These are phyloP conservation scores for Hirschfeldia incana DNA, from an alignment of 345 rosid genomes.

Conservation along the genomic window DNA sequence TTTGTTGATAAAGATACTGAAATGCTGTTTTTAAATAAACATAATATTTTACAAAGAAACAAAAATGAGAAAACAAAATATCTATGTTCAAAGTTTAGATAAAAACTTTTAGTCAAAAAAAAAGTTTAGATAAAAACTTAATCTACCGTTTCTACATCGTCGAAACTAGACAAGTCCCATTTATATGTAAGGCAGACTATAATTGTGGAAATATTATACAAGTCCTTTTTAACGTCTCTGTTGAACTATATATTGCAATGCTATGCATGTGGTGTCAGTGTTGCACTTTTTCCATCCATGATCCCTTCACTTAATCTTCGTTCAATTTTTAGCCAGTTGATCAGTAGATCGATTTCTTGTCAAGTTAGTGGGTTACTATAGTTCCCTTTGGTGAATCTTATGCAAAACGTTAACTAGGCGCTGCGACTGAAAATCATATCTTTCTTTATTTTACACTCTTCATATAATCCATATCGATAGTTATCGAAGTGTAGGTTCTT, in stretches of 20 bases:
- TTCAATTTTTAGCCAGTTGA: neutral
- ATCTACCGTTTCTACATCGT: neutral
- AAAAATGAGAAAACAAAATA: neutral
- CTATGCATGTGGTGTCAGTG: neutral
- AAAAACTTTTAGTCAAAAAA: neutral
- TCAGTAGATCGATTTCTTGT: neutral
- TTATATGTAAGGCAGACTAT: neutral
- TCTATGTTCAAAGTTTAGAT: neutral
- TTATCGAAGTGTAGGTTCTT: neutral
- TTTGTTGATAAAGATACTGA: neutral
- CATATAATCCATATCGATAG: neutral
- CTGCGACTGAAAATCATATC: neutral
- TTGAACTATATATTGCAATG: neutral
- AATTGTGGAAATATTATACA: neutral
- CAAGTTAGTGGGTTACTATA: neutral
- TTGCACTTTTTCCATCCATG: neutral
- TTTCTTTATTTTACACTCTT: neutral
- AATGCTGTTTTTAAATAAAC: neutral
- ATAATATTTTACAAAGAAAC: neutral
- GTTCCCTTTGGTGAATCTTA: neutral
- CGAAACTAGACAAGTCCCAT: neutral
- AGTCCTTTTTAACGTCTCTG: neutral
- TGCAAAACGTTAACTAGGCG: too few relatives aligned
- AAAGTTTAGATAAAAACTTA: neutral
- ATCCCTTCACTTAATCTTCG: neutral